phyloP scores from a whole-genome alignment of 2,329 filamentous ascomycete species.

The Scytalidium lignicola region DNA sequence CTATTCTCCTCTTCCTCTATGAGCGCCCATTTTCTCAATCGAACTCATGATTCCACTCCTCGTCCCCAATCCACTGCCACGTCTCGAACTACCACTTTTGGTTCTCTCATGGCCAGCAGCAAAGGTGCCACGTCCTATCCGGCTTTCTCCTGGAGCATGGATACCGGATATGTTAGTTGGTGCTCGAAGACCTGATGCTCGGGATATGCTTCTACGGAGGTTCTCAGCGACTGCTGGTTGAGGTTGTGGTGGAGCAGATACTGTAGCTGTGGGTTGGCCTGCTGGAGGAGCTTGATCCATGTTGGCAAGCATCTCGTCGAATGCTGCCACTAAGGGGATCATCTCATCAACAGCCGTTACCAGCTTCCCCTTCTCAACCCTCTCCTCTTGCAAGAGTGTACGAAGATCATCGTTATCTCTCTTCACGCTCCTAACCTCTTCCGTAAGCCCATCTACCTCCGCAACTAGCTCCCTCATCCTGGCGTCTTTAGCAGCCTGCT shows the following conservation, averaged over 20 bases:
- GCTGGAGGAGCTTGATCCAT: constrained; percentile 21
- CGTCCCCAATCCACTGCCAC: constrained; percentile 30
- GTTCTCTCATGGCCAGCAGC: constrained; percentile 18
- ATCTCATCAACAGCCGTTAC: constrained; percentile 80
- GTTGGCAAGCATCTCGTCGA: constrained; percentile 29
- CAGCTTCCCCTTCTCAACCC: constrained; percentile 78
- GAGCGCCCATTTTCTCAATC: constrained; percentile 81
- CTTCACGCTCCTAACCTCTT: constrained; percentile 65
- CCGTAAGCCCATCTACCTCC: constrained; percentile 67
- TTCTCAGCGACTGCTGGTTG: constrained; percentile 38
- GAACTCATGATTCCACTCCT: constrained; percentile 76
- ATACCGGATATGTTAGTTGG: constrained; percentile 41
- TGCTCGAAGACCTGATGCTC: constrained; percentile 55
- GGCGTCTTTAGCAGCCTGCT: constrained; percentile 67
- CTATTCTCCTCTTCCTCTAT: constrained; percentile 29
- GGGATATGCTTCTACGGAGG: constrained; percentile 49
- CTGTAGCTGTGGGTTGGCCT: neutral
- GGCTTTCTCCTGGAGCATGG: constrained; percentile 40
- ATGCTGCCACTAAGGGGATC: constrained; percentile 59
- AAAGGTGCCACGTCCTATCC: constrained; percentile 32
- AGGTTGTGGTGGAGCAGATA: constrained; percentile 24
- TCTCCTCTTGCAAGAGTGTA: constrained; percentile 64
- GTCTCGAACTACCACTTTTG: constrained; percentile 33
- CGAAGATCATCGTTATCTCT: constrained; percentile 63
- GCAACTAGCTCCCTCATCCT: constrained; percentile 72